Evolutionary conservation across 1,139 yeast genomes (phyloP), one percentile per base, ranked within the genome.

Genomic region (Sugiyamaella castrensis): DNA sequence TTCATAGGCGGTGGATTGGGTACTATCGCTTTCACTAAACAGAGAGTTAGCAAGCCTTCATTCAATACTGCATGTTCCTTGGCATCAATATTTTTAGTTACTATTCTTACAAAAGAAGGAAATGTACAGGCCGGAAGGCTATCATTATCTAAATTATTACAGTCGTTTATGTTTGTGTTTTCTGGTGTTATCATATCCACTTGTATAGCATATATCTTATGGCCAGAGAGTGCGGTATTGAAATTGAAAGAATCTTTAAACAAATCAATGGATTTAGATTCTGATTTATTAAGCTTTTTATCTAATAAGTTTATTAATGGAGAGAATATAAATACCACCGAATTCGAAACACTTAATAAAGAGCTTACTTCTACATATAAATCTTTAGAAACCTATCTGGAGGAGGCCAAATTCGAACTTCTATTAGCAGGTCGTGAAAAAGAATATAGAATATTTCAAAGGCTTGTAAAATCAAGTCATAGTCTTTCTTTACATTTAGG

Each of bases 41-140:
- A 83, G 59, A 74, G 76, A 54, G 78, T 85, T 46, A 77, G 78
- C 55, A 80, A 78, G 59, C 85, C 80, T 31, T 82, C 87, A 0
- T 86, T 86, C 64, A 85, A 84, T 57, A 86, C 92, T 12, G 92
- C 95, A 0, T 84, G 94, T 59, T 81, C 89, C 0, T 70, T 87
- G 47, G 88, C 94, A 0, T 81, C 87, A 13, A 84, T 87, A 47
- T 77, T 86, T 8, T 70, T 86, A 40, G 82, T 86, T 10, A 77
- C 89, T 0, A 82, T 87, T 54, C 74, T 87, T 38, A 79, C 86
- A n/a, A 82, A 84, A 59, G 95, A 87, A 61, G 92, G 91, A 10
- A 77, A 85, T 40, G 68, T 78, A 40, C 84, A 84, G 59, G 74
- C 81, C 0, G 82, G 83, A 9, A 65, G 65, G 12, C 72, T 86